Conservation (phyloP, 1,284 basidiomycete genomes). For the Inonotus hispidus region DNA sequence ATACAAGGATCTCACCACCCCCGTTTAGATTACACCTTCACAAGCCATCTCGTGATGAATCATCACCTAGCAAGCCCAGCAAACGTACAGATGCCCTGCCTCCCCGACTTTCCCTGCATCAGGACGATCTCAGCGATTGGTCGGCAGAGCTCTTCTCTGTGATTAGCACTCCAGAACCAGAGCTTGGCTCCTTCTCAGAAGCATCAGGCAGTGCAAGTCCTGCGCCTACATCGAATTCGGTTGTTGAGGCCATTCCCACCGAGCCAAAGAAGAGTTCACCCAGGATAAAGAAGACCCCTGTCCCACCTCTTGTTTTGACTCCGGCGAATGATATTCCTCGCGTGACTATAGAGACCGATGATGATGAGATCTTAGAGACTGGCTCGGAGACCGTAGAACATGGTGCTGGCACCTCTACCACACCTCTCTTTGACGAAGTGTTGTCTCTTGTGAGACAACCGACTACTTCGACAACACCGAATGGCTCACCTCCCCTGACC, state of each 20-base stretch:
- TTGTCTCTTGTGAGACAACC: conserved; percentile 12
- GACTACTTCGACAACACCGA: not conserved
- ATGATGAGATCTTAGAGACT: not conserved
- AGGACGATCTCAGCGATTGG: conserved; percentile 32
- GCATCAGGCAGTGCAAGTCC: not conserved
- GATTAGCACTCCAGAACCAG: conserved; percentile 21
- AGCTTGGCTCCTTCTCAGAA: not conserved
- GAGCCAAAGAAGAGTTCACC: not conserved
- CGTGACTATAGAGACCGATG: conserved; percentile 8
- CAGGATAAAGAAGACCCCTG: conserved; percentile 7
- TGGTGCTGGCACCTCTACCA: conserved; percentile 2
- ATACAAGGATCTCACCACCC: not conserved
- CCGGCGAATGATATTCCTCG: conserved; percentile 3
- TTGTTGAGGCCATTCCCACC: not conserved
- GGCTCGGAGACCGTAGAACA: not conserved
- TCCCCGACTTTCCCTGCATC: conserved; percentile 51
- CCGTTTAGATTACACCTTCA: conserved; percentile 2
- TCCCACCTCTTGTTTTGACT: conserved; percentile 14
- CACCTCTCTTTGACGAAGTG: conserved; percentile 18
- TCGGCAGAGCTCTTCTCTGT: conserved; percentile 26
- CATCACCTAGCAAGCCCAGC: conserved; percentile 15
- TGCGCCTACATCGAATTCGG: not conserved
- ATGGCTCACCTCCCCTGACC: not conserved
- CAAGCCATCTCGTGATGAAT: conserved; percentile 1
- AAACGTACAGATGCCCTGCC: conserved; percentile 37